Percentiles rank a stretch among this genome's conserved stretches.
Evolutionary conservation across 2,329 filamentous ascomycete genomes (phyloP).

Genomic region (Botrytis tulipae): DNA sequence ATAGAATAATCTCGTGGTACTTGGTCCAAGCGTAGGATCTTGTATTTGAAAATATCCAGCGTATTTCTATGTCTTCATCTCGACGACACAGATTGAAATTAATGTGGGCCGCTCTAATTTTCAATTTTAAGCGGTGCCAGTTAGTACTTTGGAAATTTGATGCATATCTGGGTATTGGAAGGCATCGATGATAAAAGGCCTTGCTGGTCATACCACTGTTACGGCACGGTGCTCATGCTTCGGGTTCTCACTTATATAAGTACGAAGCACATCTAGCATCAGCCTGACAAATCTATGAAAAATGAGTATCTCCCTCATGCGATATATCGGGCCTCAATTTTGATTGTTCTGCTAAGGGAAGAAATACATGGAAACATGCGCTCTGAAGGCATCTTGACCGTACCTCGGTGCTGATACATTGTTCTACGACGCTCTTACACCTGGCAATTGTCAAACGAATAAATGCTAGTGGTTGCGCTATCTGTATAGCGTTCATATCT

Average conservation of each 20-base stretch:
- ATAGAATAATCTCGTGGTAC: background rate
- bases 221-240: background rate
- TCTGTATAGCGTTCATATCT: background rate
- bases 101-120: background rate
- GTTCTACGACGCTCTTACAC: background rate
- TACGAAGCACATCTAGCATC: background rate
- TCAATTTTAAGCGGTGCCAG: background rate
- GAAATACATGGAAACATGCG: background rate
- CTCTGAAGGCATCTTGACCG: background rate
- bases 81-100: background rate
- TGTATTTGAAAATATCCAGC: background rate
- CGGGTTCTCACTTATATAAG: background rate
- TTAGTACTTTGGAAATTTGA: background rate
- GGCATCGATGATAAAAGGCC: background rate
- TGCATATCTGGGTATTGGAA: background rate
- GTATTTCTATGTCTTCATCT: background rate
- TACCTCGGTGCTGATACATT: background rate
- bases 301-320: background rate
- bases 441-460: too few species aligned
- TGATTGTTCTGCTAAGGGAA: background rate
- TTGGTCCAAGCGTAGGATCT: background rate
- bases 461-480: background rate
- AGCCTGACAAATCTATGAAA: background rate
- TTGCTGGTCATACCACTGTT: background rate
- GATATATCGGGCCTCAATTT: background rate